These are phyloP conservation scores for Hygrocybe punicea DNA, from an alignment of 768 basidiomycete species.

Conservation along the genomic window DNA sequence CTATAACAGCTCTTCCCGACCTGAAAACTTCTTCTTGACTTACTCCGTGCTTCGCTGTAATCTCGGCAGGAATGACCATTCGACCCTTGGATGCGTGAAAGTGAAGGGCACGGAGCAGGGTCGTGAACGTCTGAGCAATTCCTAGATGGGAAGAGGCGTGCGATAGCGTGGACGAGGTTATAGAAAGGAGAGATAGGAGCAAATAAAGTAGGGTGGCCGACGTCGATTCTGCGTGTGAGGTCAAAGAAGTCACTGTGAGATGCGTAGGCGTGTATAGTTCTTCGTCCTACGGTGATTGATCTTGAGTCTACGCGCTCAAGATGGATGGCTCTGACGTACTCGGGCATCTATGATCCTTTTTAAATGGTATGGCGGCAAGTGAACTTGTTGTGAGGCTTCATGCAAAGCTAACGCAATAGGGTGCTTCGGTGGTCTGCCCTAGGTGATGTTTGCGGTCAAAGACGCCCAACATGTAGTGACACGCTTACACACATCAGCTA, in stretches of 20 bases:
- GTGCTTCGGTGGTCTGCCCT: constrained; percentile 76
- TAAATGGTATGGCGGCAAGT: constrained; percentile 70
- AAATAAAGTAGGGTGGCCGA: constrained; percentile 76
- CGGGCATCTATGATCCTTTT: constrained; percentile 82
- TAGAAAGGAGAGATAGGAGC: constrained; percentile 61
- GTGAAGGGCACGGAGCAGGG: constrained; percentile 71
- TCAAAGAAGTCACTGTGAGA: constrained; percentile 64
- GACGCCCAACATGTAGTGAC: background rate
- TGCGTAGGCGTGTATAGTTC: constrained; percentile 64
- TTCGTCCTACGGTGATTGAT: constrained; percentile 47
- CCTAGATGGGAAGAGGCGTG: constrained; percentile 85
- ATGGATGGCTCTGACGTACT: constrained; percentile 42
- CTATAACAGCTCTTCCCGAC: constrained; percentile 43
- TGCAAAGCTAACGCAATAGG: constrained; percentile 75
- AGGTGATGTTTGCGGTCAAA: constrained; percentile 21
- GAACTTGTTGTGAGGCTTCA: constrained; percentile 47
- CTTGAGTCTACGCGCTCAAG: constrained; percentile 12
- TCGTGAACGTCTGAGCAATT: constrained; percentile 64
- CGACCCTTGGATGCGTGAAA: constrained; percentile 70
- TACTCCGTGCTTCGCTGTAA: constrained; percentile 74
- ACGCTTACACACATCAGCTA: constrained; percentile 52
- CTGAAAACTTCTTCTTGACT: constrained; percentile 78
- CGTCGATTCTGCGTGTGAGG: constrained; percentile 74
- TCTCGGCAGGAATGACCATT: constrained; percentile 76
- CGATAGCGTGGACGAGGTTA: constrained; percentile 50